phyloP scores from a whole-genome alignment of 495 filamentous ascomycete species.

The Cairneyella variabilis region DNA sequence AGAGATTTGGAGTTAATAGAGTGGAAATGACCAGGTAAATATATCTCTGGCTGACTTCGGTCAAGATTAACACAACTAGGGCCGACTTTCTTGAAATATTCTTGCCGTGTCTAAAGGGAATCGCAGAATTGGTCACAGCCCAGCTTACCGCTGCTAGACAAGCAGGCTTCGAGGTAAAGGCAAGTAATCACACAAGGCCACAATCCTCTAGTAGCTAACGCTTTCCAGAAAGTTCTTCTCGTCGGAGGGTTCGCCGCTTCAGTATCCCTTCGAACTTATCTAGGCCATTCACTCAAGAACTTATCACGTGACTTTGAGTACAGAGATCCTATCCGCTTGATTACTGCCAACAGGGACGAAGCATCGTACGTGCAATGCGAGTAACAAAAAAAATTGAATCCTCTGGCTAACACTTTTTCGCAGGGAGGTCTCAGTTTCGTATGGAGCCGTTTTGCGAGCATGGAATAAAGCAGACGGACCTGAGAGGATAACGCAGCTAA shows the following conservation, averaged over 20 bases:
- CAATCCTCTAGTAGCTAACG: neutral
- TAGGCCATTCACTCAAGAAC: neutral
- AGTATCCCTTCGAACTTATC: conserved; percentile 22
- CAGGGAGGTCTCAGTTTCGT: conserved; percentile 25
- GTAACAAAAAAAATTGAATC: neutral
- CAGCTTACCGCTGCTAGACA: conserved; percentile 6
- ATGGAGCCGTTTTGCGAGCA: conserved; percentile 31
- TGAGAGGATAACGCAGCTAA: conserved; percentile 19
- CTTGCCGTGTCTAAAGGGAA: neutral
- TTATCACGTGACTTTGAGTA: neutral
- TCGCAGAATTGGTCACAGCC: conserved; percentile 3
- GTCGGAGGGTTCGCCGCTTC: conserved; percentile 31
- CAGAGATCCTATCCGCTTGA: conserved; percentile 5
- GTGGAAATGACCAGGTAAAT: conserved; percentile 1
- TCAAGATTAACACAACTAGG: neutral
- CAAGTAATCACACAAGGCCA: neutral
- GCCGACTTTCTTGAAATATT: conserved; percentile 5
- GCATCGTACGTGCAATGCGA: neutral
- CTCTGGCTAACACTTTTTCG: neutral
- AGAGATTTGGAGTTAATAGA: too few relatives aligned
- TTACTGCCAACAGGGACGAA: neutral
- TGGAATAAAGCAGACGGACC: conserved; percentile 29
- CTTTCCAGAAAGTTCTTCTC: conserved; percentile 29
- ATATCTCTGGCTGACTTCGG: neutral
- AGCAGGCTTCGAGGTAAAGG: conserved; percentile 3